Base-by-base conservation (phyloP, 352 stramenopile species). In the Thraustochytrium striatum region DNA sequence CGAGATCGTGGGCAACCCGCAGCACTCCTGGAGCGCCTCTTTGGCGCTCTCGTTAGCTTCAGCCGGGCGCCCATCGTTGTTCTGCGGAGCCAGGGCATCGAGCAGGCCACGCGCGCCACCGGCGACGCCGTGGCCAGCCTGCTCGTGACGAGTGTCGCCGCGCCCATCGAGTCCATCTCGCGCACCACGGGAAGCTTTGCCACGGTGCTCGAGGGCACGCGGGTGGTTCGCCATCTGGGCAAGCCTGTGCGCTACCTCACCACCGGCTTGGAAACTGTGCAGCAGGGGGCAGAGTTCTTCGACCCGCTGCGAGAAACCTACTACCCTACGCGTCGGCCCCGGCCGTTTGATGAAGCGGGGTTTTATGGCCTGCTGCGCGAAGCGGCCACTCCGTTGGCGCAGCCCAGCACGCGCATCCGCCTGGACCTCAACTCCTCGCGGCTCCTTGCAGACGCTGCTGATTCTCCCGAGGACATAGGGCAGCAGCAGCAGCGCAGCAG, bases 1-100 rank as follows among this genome's bases (percentile, higher is more conserved):
- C 9, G 65, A 75, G 65, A 75, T 75, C 36, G 38, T 75, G 52
- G 65, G 65, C 11, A 75, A 75, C 3, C 65, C 65, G 52, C 65
- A 75, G 47, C 65, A 75, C 25, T 75, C 28, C 9, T 75, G 3
- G 65, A 75, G 3, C 65, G 65, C 25, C 41, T 62, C 13, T 25
- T 75, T 8, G 39, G 39, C 36, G 43, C 65, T n/a, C 32, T 61
- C 3, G 52, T 38, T 9, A 13, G 8, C 16, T 30, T 75, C 30
- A 62, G 44, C 30, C 65, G 41, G 32, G 21, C 25, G 5, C 65
- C 65, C 13, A 43, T 75, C 28, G 19, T 35, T 8, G 50, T 32
- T 7, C 68, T 75, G 13, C 39, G 65, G 5, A 43, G 61, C 21
- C 44, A 68, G 3, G 65, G 65, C 19, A 25, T 75, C 16, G 52